Evolutionary conservation across 148 eudicot species (phyloP), one percentile per base, ranked within the genome.

Genomic region (Pharnaceum exiguum): DNA sequence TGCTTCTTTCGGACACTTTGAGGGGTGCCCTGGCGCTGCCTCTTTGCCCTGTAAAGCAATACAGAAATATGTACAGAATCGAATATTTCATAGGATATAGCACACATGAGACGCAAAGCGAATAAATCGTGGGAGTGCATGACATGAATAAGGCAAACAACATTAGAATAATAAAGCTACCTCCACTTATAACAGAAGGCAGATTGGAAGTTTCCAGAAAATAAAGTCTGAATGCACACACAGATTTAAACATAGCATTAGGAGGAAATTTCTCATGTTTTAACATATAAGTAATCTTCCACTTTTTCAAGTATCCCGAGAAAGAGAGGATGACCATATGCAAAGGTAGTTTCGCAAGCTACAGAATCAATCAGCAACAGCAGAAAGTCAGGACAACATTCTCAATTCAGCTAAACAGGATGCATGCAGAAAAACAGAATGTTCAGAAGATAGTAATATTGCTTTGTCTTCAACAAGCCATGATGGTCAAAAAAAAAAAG

Each of bases 21-120:
- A 42, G 63, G 51, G 39, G 36, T 59, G 51, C 51, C 53, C 23
- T 69, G 57, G 43, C 75, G 47, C 39, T 51, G 79, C 66, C 74
- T 82, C 77, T 85, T 91, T 61, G 59, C 73, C 71, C 96, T 88
- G 69, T 60, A 24, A 64, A 43, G 38, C 46, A 68, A 30, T 37
- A 61, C 12, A 22, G 3, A 21, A 16, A 13, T 27, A 28, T 16
- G 46, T 13, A 39, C 48, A 11, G 23, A 31, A 46, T 24, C 2
- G 22, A 43, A 27, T 24, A 13, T 7, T 39, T 55, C 40, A 36
- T 19, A 58, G 46, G 13, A 19, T 13, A n/a, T 23, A 10, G 2
- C 18, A 3, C 4, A 7, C 10, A n/a, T 12, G 22, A 10, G 6
- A 36, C 16, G 17, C 2, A 9, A 35, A 47, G 12, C 25, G 18